These are phyloP conservation scores for Phytophthora vignae DNA, from an alignment of 352 stramenopile species.

Conservation along the genomic window DNA sequence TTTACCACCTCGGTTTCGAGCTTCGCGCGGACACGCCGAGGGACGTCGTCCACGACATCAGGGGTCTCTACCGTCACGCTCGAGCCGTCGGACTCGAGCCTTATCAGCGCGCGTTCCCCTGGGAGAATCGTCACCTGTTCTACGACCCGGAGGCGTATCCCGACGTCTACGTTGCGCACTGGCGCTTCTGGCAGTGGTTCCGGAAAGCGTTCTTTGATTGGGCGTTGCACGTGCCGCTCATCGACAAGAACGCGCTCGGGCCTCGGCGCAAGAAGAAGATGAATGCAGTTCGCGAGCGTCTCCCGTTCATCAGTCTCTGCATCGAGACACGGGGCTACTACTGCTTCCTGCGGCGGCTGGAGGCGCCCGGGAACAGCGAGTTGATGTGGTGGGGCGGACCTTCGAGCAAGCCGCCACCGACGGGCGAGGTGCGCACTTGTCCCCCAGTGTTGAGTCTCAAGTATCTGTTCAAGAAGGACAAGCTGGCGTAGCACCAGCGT, in stretches of 20 bases:
- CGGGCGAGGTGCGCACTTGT: background rate
- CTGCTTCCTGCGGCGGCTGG: background rate
- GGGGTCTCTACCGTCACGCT: background rate
- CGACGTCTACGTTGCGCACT: background rate
- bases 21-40: background rate
- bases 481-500: too few species aligned
- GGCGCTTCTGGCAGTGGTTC: background rate
- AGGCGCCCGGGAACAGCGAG: background rate
- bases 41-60: background rate
- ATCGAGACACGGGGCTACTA: background rate
- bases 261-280: background rate
- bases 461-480: too few species aligned
- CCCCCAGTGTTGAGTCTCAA: background rate
- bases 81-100: background rate
- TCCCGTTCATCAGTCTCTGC: background rate
- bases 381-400: background rate
- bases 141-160: background rate
- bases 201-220: background rate
- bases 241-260: too few species aligned
- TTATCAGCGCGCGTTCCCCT: background rate
- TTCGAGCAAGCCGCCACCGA: background rate
- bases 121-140: background rate
- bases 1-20: background rate
- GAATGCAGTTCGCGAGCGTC: background rate
- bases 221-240: background rate